Evolutionary conservation across 2,329 filamentous ascomycete species (phyloP).

Genomic region (Chrysoporthe austroafricana): DNA sequence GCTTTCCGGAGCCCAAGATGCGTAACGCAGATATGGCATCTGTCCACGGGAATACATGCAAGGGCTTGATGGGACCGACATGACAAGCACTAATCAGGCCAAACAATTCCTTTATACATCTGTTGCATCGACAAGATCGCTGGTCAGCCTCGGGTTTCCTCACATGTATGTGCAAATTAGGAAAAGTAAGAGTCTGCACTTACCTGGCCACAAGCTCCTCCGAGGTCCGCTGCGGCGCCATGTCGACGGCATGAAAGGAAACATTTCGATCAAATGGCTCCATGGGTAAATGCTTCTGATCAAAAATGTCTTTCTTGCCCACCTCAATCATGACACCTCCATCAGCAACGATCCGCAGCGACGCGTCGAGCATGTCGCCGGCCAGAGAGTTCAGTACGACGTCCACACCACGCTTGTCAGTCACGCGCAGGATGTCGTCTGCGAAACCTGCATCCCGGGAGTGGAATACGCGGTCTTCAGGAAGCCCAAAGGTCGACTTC

Average conservation of each 20-base stretch:
- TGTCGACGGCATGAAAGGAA: conserved; percentile 29
- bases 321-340: conserved; percentile 23
- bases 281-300: conserved; percentile 31
- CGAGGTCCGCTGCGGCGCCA: conserved; percentile 23
- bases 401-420: conserved; percentile 32
- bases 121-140: no score
- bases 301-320: conserved; percentile 23
- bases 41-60: conserved; percentile 32
- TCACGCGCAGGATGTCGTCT: conserved; percentile 31
- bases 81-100: conserved; percentile 31
- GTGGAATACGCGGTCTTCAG: conserved; percentile 35
- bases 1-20: conserved; percentile 40
- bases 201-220: conserved; percentile 3
- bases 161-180: no score
- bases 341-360: conserved; percentile 25
- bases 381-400: conserved; percentile 32
- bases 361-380: conserved; percentile 32
- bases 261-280: conserved; percentile 31
- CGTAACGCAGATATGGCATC: conserved; percentile 35
- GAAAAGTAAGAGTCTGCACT: no score
- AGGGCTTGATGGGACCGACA: conserved; percentile 37
- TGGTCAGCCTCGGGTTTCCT: no score
- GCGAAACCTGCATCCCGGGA: conserved; percentile 34
- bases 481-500: conserved; percentile 35
- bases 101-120: conserved; percentile 28